A percentile compares a stretch with the other conserved stretches of the same genome.
Evolutionary conservation across 352 stramenopile species (phyloP).

Genomic region (Globisporangium radiosum): DNA sequence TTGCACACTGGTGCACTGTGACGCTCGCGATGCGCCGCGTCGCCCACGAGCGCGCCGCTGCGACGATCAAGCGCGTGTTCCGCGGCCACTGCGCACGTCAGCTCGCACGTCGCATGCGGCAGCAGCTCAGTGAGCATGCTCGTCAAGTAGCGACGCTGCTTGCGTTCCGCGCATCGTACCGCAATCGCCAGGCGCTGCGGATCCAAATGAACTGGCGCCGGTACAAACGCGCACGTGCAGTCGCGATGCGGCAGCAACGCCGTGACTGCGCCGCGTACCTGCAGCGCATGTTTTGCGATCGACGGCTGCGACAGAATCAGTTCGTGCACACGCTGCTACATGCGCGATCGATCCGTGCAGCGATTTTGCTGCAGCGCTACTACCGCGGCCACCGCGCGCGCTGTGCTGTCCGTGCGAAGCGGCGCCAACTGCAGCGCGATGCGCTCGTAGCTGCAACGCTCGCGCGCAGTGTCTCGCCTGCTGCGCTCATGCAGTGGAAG

Average conservation of each 20-base stretch:
- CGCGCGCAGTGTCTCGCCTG: conserved; percentile 28
- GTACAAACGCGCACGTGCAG: conserved; percentile 17
- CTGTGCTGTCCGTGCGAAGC: conserved; percentile 7
- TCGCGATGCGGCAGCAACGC: conserved; percentile 18
- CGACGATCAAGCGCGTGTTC: conserved; percentile 32
- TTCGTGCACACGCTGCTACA: conserved; percentile 32
- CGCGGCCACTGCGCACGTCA: conserved; percentile 28
- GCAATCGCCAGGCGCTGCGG: conserved; percentile 32
- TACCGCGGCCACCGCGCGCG: conserved; percentile 29
- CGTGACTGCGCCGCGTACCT: conserved; percentile 24
- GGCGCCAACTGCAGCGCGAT: conserved; percentile 18
- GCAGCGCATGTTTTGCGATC: conserved; percentile 29
- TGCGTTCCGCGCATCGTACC: conserved; percentile 33
- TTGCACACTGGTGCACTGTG: conserved; percentile 20
- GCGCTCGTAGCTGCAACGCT: conserved; percentile 26
- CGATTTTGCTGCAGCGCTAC: conserved; percentile 35
- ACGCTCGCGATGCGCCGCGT: conserved; percentile 19
- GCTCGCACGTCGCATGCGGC: conserved; percentile 19
- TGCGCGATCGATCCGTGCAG: conserved; percentile 21
- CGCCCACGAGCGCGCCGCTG: conserved; percentile 24
- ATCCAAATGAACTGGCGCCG: conserved; percentile 46
- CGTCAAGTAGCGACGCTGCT: conserved; percentile 27
- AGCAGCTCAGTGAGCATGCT: conserved; percentile 18
- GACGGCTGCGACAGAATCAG: conserved; percentile 28
- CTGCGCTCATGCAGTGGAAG: conserved; percentile 34